Percentiles rank a stretch among this genome's conserved stretches.
These are phyloP conservation scores for Neopestalotiopsis clavispora DNA, from an alignment of 2,329 filamentous ascomycete genomes.

Conservation along the genomic window DNA sequence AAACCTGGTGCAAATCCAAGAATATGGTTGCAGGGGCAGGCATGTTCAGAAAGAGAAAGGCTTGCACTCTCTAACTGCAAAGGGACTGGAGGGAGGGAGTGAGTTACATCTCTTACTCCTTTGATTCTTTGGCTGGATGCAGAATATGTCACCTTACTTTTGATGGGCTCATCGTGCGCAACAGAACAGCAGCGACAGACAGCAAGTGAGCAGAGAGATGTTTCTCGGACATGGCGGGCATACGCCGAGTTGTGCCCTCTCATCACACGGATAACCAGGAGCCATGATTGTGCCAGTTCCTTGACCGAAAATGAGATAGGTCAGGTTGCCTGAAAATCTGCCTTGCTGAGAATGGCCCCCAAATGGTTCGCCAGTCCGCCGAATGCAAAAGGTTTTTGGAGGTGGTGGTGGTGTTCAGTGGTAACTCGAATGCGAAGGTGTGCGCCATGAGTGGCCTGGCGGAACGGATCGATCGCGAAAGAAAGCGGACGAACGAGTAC, in stretches of 20 bases:
- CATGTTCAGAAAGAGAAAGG: not conserved
- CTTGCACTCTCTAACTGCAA: not conserved
- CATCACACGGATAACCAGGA: not conserved
- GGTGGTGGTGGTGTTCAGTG: not conserved
- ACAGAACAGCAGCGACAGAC: not conserved
- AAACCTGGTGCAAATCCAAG: not conserved
- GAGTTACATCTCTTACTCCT: not conserved
- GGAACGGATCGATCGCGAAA: not conserved
- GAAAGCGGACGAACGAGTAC: not conserved
- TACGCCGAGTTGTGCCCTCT: not conserved
- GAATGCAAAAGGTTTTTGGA: not conserved
- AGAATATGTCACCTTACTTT: not conserved
- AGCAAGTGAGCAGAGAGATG: not conserved
- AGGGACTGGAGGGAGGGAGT: not conserved
- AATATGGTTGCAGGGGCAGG: not conserved
- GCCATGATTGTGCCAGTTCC: not conserved
- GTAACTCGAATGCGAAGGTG: not conserved
- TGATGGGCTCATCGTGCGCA: not conserved
- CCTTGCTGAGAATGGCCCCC: slow-evolving; percentile 13
- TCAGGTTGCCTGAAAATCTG: slow-evolving; percentile 12
- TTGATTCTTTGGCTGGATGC: not conserved
- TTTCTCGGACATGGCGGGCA: not conserved
- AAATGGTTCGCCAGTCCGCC: slow-evolving; percentile 17
- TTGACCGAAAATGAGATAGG: slow-evolving; percentile 9
- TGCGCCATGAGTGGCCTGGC: not conserved